Base-by-base conservation (phyloP, 2,329 filamentous ascomycete species). In the Magnaporthiopsis incrustans region DNA sequence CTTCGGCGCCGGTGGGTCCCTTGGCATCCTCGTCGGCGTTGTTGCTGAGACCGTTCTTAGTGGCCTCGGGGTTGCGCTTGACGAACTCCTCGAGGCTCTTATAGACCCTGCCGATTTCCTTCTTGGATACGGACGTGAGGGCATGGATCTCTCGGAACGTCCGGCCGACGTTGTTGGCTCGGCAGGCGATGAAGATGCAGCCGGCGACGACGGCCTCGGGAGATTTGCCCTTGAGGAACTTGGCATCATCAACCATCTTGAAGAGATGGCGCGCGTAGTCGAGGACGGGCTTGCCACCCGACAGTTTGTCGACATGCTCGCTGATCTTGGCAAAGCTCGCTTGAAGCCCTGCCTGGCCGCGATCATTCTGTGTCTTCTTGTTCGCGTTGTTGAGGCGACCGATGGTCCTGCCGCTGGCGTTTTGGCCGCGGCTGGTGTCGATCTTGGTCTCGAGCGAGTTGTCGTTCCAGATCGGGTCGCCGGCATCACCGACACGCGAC, bases 101-200 rank as follows among this genome's bases (percentile, higher is more conserved):
- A 84, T 97, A 99, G 30, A 94, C 94, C 65, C 93, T 84, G 27
- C 95, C 95, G 67, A 99, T 97, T 73, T 99, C 96, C 79, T 98
- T 98, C 81, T 98, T 97, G 66, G 89, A 89, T 33, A 99, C 94
- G 69, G 91, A 91, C 11, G 95, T 99, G 74, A 98, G 82, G 66
- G 92, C 89, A 78, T 91, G 96, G 71, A 99, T 95, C 76, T 99
- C 96, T 61, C 90, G 87, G 79, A 99, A 99, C 4, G 92, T 96
- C 68, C 95, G 90, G 5, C 91, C 89, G 35, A 93, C 89, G 67
- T 88, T 86, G 73, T 91, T 90, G 76, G 97, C 92, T 59, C 95
- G 92, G 75, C 94, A 98, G 57, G 95, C 92, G 71, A 99, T 94
- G 81, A 99, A 98, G 76, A 99, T 95, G 77, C 93, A 97, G 8